Evolutionary conservation across 192 early-diverging fungal genomes (phyloP).

Genomic region (Funneliformis mosseae): DNA sequence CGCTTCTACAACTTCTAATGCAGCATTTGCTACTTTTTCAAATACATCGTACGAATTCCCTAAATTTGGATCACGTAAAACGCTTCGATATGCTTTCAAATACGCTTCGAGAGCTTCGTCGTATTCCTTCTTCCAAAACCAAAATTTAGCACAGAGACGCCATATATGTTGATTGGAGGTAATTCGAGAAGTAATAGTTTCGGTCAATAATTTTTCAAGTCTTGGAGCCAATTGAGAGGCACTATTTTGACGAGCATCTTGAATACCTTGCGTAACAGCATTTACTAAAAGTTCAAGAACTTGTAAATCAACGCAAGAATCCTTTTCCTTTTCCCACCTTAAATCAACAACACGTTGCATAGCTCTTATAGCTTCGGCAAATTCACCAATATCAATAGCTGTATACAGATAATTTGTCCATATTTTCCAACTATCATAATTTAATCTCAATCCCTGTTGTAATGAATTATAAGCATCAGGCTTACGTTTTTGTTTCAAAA

Average conservation of each 20-base stretch:
- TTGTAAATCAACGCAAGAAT: slow-evolving; percentile 79
- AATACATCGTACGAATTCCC: slow-evolving; percentile 73
- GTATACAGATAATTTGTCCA: slow-evolving; percentile 92
- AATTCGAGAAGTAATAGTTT: slow-evolving; percentile 75
- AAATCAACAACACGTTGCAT: slow-evolving; percentile 82
- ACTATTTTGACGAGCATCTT: slow-evolving; percentile 55
- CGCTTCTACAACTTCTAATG: slow-evolving; percentile 75
- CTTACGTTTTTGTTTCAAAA: slow-evolving; percentile 70
- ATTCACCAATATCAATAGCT: slow-evolving; percentile 75
- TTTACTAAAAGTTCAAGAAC: slow-evolving; percentile 74
- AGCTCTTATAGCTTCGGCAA: slow-evolving; percentile 81
- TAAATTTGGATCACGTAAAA: slow-evolving; percentile 76
- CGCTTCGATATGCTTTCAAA: slow-evolving; percentile 81
- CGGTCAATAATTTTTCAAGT: slow-evolving; percentile 66
- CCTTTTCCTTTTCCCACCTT: slow-evolving; percentile 67
- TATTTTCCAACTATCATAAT: slow-evolving; percentile 85
- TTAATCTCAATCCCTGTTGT: slow-evolving; percentile 77
- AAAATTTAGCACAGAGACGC: slow-evolving; percentile 76
- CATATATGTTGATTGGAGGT: slow-evolving; percentile 75
- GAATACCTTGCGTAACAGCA: slow-evolving; percentile 59
- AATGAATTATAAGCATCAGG: slow-evolving; percentile 81
- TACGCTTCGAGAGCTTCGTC: slow-evolving; percentile 75
- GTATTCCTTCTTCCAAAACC: slow-evolving; percentile 65
- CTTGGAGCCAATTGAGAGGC: slow-evolving; percentile 50
- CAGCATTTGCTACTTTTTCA: slow-evolving; percentile 66